These are phyloP conservation scores for Penicillium occitanis DNA, from an alignment of 2,329 filamentous ascomycete species.

Conservation along the genomic window DNA sequence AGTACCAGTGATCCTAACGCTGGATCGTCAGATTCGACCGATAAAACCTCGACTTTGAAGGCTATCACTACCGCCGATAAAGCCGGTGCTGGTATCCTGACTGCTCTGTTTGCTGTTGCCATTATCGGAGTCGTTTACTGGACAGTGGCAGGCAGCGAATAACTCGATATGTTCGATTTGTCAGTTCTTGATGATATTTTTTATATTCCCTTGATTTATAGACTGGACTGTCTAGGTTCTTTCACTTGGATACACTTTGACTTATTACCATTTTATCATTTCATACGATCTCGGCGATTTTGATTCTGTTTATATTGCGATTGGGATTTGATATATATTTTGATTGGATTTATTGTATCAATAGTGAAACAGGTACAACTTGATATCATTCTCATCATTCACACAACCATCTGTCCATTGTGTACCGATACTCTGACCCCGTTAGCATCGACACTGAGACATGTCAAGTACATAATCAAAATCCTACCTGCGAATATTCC, in stretches of 20 bases:
- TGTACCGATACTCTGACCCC: neutral
- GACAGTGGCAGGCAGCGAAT: slow-evolving; percentile 28
- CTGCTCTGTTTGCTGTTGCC: slow-evolving; percentile 35
- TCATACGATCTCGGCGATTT: slow-evolving; percentile 2
- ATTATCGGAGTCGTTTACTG: slow-evolving; percentile 40
- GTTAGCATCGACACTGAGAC: neutral
- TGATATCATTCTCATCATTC: neutral
- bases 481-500: slow-evolving; percentile 9
- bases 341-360: neutral
- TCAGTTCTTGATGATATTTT: neutral
- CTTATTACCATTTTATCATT: neutral
- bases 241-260: neutral
- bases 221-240: neutral
- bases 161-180: neutral
- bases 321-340: slow-evolving; percentile 7
- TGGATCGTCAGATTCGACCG: slow-evolving; percentile 25
- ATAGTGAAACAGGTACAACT: neutral
- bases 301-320: neutral
- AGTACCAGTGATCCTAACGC: slow-evolving; percentile 32
- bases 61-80: slow-evolving; percentile 38
- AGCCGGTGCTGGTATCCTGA: slow-evolving; percentile 47
- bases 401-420: neutral
- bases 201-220: neutral
- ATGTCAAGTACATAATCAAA: too few species aligned
- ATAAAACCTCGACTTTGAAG: slow-evolving; percentile 19